phyloP scores from a whole-genome alignment of 495 filamentous ascomycete species.

The Gamarada debralockiae region DNA sequence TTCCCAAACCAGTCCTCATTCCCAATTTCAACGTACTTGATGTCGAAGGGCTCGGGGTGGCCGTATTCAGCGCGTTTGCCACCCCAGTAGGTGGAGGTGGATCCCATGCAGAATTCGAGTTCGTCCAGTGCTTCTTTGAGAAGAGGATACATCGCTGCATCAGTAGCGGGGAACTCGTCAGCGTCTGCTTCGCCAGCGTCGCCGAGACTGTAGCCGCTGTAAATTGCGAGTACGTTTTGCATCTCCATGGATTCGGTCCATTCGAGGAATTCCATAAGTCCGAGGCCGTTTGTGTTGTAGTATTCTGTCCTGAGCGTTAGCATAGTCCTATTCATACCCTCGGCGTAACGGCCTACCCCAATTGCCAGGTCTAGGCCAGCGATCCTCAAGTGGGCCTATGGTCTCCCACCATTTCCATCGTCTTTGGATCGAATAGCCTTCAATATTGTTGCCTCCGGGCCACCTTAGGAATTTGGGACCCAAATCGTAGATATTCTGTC shows the following conservation, averaged over 20 bases:
- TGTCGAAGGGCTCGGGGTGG: slow-evolving; percentile 10
- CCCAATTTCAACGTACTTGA: slow-evolving; percentile 27
- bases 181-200: slow-evolving; percentile 23
- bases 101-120: slow-evolving; percentile 20
- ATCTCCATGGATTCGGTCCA: slow-evolving; percentile 52
- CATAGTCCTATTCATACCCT: background rate
- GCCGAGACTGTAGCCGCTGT: slow-evolving; percentile 43
- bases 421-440: slow-evolving; percentile 31
- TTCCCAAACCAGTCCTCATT: slow-evolving; percentile 43
- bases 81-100: slow-evolving; percentile 9
- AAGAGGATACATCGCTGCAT: slow-evolving; percentile 18
- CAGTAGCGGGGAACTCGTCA: slow-evolving; percentile 17
- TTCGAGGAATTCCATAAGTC: slow-evolving; percentile 48
- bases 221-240: slow-evolving; percentile 44
- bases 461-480: slow-evolving; percentile 45
- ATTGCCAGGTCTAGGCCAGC: slow-evolving; percentile 41
- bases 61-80: slow-evolving; percentile 10
- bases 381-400: slow-evolving; percentile 47
- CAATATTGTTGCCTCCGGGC: slow-evolving; percentile 49
- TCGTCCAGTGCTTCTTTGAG: slow-evolving; percentile 23
- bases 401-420: slow-evolving; percentile 55
- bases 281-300: slow-evolving; percentile 48
- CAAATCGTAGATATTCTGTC: slow-evolving; percentile 35
- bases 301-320: slow-evolving; percentile 25
- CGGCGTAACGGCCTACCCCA: slow-evolving; percentile 31